Evolutionary conservation across 371 early-diverging fungal species (phyloP).

Genomic region (Mucor saturninus): DNA sequence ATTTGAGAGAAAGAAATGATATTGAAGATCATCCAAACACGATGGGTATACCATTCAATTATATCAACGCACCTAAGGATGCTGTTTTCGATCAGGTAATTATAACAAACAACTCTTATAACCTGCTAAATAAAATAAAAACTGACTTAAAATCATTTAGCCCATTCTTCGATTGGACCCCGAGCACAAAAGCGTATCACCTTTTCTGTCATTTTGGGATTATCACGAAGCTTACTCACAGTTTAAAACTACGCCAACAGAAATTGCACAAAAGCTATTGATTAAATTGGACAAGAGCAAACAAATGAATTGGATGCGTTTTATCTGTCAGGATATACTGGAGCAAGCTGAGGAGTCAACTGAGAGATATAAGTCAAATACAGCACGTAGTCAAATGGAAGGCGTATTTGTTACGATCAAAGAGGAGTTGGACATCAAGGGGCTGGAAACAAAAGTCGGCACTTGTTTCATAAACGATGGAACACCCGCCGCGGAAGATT

Average conservation of each 20-base stretch:
- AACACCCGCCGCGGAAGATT: slow-evolving; percentile 55
- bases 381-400: slow-evolving; percentile 70
- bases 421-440: slow-evolving; percentile 51
- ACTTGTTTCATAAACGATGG: slow-evolving; percentile 61
- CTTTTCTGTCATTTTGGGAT: slow-evolving; percentile 41
- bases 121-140: background rate
- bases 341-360: slow-evolving; percentile 66
- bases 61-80: slow-evolving; percentile 14
- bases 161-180: slow-evolving; percentile 9
- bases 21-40: slow-evolving; percentile 35
- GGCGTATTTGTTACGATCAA: slow-evolving; percentile 39
- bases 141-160: background rate
- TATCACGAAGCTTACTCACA: slow-evolving; percentile 39
- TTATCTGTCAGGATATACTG: slow-evolving; percentile 45
- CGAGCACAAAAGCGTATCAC: slow-evolving; percentile 25
- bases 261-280: slow-evolving; percentile 34
- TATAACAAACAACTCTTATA: background rate
- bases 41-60: slow-evolving; percentile 30
- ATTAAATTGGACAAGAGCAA: slow-evolving; percentile 19
- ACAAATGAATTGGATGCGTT: slow-evolving; percentile 44
- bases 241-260: slow-evolving; percentile 34
- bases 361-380: slow-evolving; percentile 54
- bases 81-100: slow-evolving; percentile 2
- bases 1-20: slow-evolving; percentile 22
- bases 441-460: slow-evolving; percentile 62